Evolutionary conservation across 768 basidiomycete species (phyloP), one percentile per base, ranked within the genome.

Genomic region (Suillus hirtellus): DNA sequence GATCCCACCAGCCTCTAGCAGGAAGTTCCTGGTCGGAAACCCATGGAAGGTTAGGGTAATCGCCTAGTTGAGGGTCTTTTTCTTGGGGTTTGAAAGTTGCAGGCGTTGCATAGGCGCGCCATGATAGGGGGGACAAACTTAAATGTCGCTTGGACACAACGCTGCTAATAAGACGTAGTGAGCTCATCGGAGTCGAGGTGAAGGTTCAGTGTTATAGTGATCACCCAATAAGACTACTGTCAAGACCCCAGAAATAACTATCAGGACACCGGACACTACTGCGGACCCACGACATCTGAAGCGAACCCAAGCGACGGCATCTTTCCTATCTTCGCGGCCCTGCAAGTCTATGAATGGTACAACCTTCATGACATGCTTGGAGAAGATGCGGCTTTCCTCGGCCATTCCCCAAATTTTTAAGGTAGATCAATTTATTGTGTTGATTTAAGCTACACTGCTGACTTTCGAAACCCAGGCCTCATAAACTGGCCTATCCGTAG

Each of bases 1-100:
- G 72, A 72, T 95, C 93, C 71, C 88, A 82, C 92, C 92, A 95
- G 50, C 89, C 89, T 58, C 75, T 78, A 0, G 92, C 79, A 24
- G 84, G 78, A 12, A 88, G 82, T 10, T 81, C 78, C 69, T 93
- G 90, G 69, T 83, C 81, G 11, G 89, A 90, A 49, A 86, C 78
- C 73, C 79, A 80, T 43, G 90, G 90, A 7, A 92, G 81, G 64
- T 87, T 80, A 10, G 92, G 92, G 68, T 95, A 93, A 68, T 85
- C 89, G 61, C 80, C 81, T 21, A 91, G 76, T 65, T 92, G 89
- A 2, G 90, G 88, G 72, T 92, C 89, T 46, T 74, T 75, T 65
- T 86, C 78, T 65, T 56, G 70, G 7, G 47, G 63, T 52, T 55
- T 62, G 62, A 64, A 40, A 35, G 70, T 60, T 0, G 69, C 67